Evolutionary conservation across 345 rosid species (phyloP).

Genomic region (Sonneratia caseolaris): DNA sequence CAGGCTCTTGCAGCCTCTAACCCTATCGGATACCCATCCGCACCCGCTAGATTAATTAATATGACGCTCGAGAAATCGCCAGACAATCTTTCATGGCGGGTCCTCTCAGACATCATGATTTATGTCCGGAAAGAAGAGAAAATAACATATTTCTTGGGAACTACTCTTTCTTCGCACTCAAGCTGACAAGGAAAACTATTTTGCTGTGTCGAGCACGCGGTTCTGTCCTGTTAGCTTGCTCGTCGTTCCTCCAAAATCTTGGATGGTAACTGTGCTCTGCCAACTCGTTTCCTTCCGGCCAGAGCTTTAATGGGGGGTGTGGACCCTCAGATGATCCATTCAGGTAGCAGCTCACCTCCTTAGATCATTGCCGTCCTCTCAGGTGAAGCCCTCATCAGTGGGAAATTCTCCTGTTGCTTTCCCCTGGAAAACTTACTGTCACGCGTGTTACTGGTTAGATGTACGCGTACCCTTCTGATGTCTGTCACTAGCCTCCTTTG

Average conservation of each 20-base stretch:
- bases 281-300: neutral
- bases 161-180: too few species aligned
- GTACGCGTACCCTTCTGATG: neutral
- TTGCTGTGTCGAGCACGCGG: too few species aligned
- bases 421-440: neutral
- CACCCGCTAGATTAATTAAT: too few species aligned
- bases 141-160: too few species aligned
- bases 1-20: too few species aligned
- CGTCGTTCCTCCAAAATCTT: neutral
- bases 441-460: slow-evolving; percentile 2
- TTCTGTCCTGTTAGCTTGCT: neutral
- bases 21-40: too few species aligned
- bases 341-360: slow-evolving; percentile 3
- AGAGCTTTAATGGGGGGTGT: neutral
- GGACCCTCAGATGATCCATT: neutral
- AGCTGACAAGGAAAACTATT: too few species aligned
- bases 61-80: too few species aligned
- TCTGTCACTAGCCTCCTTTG: neutral
- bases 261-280: neutral
- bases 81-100: too few species aligned
- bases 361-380: slow-evolving; percentile 5
- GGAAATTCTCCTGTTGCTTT: neutral
- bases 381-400: slow-evolving; percentile 1
- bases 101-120: too few species aligned
- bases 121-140: too few species aligned